Conservation (phyloP, 495 filamentous ascomycete species). For the Hypoxylon lienhwacheense region DNA sequence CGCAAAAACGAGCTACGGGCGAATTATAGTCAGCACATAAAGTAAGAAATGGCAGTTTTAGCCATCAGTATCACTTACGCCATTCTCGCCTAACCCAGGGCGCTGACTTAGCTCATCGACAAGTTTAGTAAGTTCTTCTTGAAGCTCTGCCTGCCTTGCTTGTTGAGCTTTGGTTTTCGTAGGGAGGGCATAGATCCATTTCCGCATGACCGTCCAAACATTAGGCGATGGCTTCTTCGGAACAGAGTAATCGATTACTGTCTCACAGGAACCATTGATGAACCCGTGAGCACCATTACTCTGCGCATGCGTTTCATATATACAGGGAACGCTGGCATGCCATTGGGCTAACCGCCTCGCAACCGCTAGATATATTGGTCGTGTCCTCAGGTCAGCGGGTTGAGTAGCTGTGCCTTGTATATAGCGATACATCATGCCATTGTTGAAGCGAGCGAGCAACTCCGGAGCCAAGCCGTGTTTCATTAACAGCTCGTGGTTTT, state of each 20-base stretch:
- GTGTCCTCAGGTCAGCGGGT: conserved; percentile 72
- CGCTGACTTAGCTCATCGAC: conserved; percentile 71
- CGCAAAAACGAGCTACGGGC: conserved; percentile 75
- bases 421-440: conserved; percentile 93
- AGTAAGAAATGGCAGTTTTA: not conserved
- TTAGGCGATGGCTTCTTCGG: conserved; percentile 71
- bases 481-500: conserved; percentile 71
- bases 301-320: conserved; percentile 43
- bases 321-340: conserved; percentile 79
- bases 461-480: conserved; percentile 78
- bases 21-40: conserved; percentile 27
- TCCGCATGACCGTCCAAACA: conserved; percentile 91
- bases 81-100: conserved; percentile 69
- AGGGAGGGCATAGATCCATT: conserved; percentile 90
- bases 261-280: conserved; percentile 38
- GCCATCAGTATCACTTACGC: conserved; percentile 55
- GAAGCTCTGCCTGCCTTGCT: conserved; percentile 64
- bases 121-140: conserved; percentile 71
- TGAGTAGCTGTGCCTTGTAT: conserved; percentile 77
- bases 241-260: conserved; percentile 57
- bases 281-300: conserved; percentile 10
- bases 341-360: conserved; percentile 84
- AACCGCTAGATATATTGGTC: conserved; percentile 76
- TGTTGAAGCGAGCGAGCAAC: conserved; percentile 89
- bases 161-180: conserved; percentile 66